Conservation (phyloP, 768 basidiomycete species). For the Tulasnella sp. region DNA sequence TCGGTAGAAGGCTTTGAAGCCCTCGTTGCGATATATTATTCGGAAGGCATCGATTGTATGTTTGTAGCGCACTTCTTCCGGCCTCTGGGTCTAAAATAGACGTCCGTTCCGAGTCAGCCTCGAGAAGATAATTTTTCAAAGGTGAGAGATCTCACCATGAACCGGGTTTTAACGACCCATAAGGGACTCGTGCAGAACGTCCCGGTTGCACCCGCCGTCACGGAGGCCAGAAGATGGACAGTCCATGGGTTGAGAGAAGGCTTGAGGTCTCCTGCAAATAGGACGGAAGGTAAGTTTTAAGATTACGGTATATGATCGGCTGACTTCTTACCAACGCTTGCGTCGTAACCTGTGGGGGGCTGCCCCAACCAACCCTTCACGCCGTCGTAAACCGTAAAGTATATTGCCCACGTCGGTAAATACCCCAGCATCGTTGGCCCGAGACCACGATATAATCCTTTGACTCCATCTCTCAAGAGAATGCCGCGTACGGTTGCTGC, state of each 20-base stretch:
- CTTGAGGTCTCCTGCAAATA: neutral
- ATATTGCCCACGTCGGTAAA: conserved; percentile 98
- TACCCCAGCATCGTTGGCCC: conserved; percentile 96
- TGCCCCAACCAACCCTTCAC: conserved; percentile 83
- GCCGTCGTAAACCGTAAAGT: conserved; percentile 95
- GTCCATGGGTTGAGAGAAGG: conserved; percentile 50
- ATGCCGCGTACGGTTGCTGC: conserved; percentile 57
- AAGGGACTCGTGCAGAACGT: conserved; percentile 93
- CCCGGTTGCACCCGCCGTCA: conserved; percentile 90
- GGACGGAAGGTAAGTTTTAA: neutral
- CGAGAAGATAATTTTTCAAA: neutral
- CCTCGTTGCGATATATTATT: conserved; percentile 89
- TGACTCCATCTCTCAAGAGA: conserved; percentile 63
- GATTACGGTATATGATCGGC: neutral
- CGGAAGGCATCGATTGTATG: conserved; percentile 86
- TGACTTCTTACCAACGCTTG: neutral
- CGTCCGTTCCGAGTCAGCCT: neutral
- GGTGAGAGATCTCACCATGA: conserved; percentile 67
- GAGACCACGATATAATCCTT: conserved; percentile 93
- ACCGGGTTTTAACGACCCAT: conserved; percentile 99
- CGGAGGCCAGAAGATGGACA: conserved; percentile 88
- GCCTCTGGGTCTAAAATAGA: conserved; percentile 67
- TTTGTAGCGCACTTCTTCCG: conserved; percentile 70
- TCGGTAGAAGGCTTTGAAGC: conserved; percentile 84
- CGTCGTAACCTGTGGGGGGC: conserved; percentile 45